Evolutionary conservation across 2,329 filamentous ascomycete species (phyloP).

Genomic region (Nigrospora sphaerica): DNA sequence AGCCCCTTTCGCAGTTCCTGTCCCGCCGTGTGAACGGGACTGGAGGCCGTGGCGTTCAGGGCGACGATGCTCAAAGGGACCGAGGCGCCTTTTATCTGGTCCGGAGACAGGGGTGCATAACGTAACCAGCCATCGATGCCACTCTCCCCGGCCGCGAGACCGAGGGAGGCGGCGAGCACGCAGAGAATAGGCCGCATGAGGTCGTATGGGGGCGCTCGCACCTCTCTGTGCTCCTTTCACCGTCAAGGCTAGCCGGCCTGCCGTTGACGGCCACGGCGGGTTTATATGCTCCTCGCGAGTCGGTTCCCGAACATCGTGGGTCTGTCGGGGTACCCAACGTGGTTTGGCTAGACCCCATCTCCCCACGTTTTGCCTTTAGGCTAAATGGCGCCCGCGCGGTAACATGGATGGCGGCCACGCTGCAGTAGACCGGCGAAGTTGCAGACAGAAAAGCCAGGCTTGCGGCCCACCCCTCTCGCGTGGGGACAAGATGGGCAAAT

Average conservation of each 20-base stretch:
- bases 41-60: conserved; percentile 44
- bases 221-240: not conserved
- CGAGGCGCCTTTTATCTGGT: conserved; percentile 24
- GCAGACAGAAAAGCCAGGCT: no score
- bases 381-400: not conserved
- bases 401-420: not conserved
- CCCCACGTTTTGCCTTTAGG: not conserved
- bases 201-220: not conserved
- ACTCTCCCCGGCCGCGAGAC: conserved; percentile 30
- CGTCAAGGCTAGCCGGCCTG: not conserved
- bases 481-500: no score
- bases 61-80: conserved; percentile 43
- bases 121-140: conserved; percentile 45
- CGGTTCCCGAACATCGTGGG: not conserved
- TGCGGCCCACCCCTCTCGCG: no score
- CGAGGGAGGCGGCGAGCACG: conserved; percentile 11
- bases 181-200: not conserved
- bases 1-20: conserved; percentile 53
- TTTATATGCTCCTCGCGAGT: not conserved
- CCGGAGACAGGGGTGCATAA: conserved; percentile 38
- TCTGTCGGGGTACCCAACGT: not conserved
- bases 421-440: not conserved
- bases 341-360: not conserved
- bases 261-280: not conserved
- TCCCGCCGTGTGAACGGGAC: conserved; percentile 53